These are phyloP conservation scores for Chenopodium berlandieri DNA, from an alignment of 148 eudicot species.

Conservation along the genomic window DNA sequence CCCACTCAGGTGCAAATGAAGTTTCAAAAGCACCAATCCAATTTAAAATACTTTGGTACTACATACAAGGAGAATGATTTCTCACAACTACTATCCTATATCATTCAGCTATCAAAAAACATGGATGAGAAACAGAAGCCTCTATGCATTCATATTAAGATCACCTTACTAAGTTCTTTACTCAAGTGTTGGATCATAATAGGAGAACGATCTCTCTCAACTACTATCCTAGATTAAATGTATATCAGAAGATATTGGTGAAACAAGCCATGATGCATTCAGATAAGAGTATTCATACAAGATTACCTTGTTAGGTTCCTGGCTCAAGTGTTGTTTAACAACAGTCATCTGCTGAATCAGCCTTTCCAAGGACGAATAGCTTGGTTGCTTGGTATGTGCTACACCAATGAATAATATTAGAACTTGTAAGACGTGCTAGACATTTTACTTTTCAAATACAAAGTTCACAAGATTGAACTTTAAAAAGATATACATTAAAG, in stretches of 20 bases:
- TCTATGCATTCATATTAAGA: slow-evolving; percentile 5
- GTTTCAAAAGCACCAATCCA: neutral
- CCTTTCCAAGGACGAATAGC: slow-evolving; percentile 75
- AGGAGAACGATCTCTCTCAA: neutral
- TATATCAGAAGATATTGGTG: neutral
- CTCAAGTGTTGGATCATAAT: neutral
- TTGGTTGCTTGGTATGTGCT: slow-evolving; percentile 66
- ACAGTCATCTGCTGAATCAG: slow-evolving; percentile 73
- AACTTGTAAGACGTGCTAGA: neutral
- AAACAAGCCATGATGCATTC: neutral
- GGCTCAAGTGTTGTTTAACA: slow-evolving; percentile 68
- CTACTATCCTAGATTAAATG: neutral
- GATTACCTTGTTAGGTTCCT: slow-evolving; percentile 40
- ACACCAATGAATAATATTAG: slow-evolving; percentile 13
- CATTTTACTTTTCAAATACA: neutral
- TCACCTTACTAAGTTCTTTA: slow-evolving; percentile 47
- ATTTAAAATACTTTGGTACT: neutral
- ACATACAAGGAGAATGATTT: neutral
- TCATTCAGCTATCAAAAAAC: neutral
- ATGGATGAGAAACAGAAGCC: neutral
- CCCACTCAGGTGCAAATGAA: neutral
- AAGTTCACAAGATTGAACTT: neutral
- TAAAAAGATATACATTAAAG: neutral
- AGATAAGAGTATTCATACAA: neutral
- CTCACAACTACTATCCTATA: neutral